These are phyloP conservation scores for Thymus quinquecostatus DNA, from an alignment of 257 asterid species.

Conservation along the genomic window DNA sequence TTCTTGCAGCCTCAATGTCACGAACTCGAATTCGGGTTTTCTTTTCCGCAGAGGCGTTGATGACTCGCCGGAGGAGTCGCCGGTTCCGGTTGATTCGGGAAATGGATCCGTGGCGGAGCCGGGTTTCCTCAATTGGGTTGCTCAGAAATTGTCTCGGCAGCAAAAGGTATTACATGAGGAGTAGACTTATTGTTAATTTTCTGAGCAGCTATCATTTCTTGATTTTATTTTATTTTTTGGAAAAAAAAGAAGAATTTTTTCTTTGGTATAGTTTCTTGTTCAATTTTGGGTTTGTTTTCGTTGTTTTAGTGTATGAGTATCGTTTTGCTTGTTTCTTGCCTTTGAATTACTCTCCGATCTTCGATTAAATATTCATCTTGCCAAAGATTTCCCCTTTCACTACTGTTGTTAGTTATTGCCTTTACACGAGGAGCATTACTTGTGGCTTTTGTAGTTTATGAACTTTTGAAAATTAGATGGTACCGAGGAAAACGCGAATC, in stretches of 20 bases:
- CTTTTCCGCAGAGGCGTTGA: conserved; percentile 23
- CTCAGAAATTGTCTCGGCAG: conserved; percentile 34
- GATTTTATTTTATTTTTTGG: background rate
- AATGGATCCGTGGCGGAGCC: conserved; percentile 44
- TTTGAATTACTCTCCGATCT: background rate
- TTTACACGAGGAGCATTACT: background rate
- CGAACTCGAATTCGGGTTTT: conserved; percentile 32
- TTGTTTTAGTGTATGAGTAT: background rate
- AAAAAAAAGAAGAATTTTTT: background rate
- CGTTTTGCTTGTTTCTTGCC: background rate
- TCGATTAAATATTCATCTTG: background rate
- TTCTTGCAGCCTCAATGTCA: conserved; percentile 39
- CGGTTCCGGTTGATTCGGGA: conserved; percentile 34
- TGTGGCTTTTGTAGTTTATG: background rate
- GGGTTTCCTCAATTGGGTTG: conserved; percentile 39
- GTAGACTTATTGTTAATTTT: background rate
- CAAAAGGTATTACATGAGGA: conserved; percentile 48
- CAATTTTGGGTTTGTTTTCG: background rate
- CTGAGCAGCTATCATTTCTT: conserved; percentile 7
- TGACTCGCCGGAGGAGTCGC: conserved; percentile 29
- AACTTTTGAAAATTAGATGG: background rate
- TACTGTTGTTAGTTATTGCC: background rate
- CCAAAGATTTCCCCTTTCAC: background rate
- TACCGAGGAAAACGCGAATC: conserved; percentile 1
- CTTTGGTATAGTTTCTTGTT: conserved; percentile 12